These are phyloP conservation scores for Podospora appendiculata DNA, from an alignment of 495 filamentous ascomycete species.

Conservation along the genomic window DNA sequence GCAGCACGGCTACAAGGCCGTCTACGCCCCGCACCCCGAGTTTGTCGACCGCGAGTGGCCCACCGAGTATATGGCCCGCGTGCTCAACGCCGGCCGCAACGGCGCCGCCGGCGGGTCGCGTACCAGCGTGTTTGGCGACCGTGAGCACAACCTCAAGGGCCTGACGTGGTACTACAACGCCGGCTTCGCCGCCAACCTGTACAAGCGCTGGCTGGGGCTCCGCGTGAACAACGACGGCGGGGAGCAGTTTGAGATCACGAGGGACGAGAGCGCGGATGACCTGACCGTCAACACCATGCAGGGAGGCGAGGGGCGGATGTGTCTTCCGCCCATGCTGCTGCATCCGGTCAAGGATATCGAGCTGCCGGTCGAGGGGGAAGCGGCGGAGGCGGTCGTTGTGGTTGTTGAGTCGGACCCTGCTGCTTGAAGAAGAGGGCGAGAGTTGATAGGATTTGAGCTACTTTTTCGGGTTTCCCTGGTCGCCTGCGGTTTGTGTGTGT, in stretches of 20 bases:
- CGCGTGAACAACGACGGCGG: slow-evolving; percentile 81
- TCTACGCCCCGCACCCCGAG: slow-evolving; percentile 85
- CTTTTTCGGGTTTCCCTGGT: not conserved
- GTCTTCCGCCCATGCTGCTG: slow-evolving; percentile 81
- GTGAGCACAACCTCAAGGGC: slow-evolving; percentile 84
- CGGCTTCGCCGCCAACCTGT: slow-evolving; percentile 74
- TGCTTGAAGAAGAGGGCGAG: slow-evolving; percentile 10
- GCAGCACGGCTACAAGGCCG: slow-evolving; percentile 92
- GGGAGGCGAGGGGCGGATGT: slow-evolving; percentile 76
- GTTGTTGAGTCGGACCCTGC: slow-evolving; percentile 30
- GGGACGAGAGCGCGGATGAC: slow-evolving; percentile 42
- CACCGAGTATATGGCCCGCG: slow-evolving; percentile 62
- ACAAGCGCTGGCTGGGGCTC: slow-evolving; percentile 79
- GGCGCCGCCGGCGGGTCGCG: slow-evolving; percentile 66
- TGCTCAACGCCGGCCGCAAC: slow-evolving; percentile 80
- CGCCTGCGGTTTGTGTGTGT: not conserved
- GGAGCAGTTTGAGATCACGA: slow-evolving; percentile 66
- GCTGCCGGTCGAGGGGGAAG: slow-evolving; percentile 62
- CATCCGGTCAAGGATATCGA: slow-evolving; percentile 89
- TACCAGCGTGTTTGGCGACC: slow-evolving; percentile 70
- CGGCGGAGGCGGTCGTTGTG: slow-evolving; percentile 19
- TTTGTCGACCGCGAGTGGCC: slow-evolving; percentile 92
- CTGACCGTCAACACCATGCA: slow-evolving; percentile 38
- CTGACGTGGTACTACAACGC: slow-evolving; percentile 95
- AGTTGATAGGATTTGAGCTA: no score